Evolutionary conservation across 805 yeast genomes (phyloP), one percentile per base, ranked within the genome.

Genomic region (Lipomyces lipofer): DNA sequence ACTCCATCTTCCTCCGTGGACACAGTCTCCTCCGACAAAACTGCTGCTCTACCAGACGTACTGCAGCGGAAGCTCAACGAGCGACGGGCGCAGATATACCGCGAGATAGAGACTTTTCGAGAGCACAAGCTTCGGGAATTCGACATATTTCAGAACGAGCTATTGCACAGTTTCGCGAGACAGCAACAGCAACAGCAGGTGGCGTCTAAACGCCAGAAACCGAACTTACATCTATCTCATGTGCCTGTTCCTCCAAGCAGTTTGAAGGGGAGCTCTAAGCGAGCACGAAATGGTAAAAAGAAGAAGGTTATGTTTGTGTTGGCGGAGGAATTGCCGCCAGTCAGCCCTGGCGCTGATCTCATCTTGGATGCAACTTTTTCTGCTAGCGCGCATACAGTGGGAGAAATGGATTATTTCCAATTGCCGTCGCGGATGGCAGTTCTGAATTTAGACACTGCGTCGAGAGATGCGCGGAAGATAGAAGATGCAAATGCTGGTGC

Each of bases 281-380:
- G 58, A 17, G 46, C 39, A 27, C 58, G 54, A 19, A 54, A 40
- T 17, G 57, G 54, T 3, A 49, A 52, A 12, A 57, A 55, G 51
- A 57, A 57, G 25, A 46, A 44, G 21, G 61, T 57, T 10, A 57
- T 48, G 59, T 57, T 57, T 42, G 43, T 24, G 43, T 21, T 57
- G 29, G 45, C 33, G 15, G 56, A 57, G 21, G 54, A 57, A 24
- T 30, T 47, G 9, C 49, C 59, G 15, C 61, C 59, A 12, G 60
- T 57, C 17, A 56, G 61, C 21, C 61, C 61, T 17, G 53, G 45
- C 9, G 45, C 58, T 15, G 61, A 57, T 29, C n/a, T 57, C 6
- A 15, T 47, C 19, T n/a, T 53, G 36, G 47, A 38, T 22, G 48
- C 24, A 25, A 35, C 46, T 5, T 25, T 29, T 21, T 21, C 15